Base-by-base conservation (phyloP, 1,284 basidiomycete genomes). In the Rhodofomes roseus region DNA sequence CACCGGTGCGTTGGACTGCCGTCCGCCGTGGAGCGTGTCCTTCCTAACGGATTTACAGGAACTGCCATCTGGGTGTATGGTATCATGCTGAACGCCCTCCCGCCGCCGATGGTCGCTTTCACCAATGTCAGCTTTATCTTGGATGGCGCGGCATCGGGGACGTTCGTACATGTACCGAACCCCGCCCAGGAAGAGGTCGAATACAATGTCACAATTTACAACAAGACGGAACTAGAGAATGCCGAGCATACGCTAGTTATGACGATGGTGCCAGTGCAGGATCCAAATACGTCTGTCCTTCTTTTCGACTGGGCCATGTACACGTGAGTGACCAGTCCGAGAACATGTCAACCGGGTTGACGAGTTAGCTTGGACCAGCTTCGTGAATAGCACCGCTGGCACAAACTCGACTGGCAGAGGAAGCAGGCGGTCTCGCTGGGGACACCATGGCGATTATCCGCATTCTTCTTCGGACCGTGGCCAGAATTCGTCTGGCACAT, bases 11-110 rank as follows among this genome's bases (percentile, higher is more conserved):
- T 52, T 25, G 31, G 9, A 11, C 14, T n/a, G 36, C 12, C 29
- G n/a, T 36, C 7, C 12, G 20, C 6, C 14, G 20, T 23, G 9
- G 2, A n/a, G 8, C 23, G 18, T 16, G 20, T 36, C 23, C 12
- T 56, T 36, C 23, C 12, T 56, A n/a, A 31, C 54, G 36, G 20
- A 31, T 36, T 2, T 1, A n/a, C 43, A 56, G 54, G 54, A 22
- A 56, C 54, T n/a, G 54, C 54, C 40, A 46, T 56, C 25, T 56
- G 54, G 54, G 54, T 56, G 5, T 56, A 56, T 14, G 37, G 54
- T 36, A 46, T 56, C 43, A 44, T 56, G 27, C 27, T 39, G 18
- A 56, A 56, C 23, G 20, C 12, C n/a, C 16, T 44, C 9, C 20
- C 50, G 18, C 20, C 25, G n/a, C 14, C 29, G 23, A 22, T 36